Percentiles rank a stretch among this genome's conserved stretches.
Evolutionary conservation across 805 yeast genomes (phyloP).

Genomic region (Kurtzmaniella fragi): DNA sequence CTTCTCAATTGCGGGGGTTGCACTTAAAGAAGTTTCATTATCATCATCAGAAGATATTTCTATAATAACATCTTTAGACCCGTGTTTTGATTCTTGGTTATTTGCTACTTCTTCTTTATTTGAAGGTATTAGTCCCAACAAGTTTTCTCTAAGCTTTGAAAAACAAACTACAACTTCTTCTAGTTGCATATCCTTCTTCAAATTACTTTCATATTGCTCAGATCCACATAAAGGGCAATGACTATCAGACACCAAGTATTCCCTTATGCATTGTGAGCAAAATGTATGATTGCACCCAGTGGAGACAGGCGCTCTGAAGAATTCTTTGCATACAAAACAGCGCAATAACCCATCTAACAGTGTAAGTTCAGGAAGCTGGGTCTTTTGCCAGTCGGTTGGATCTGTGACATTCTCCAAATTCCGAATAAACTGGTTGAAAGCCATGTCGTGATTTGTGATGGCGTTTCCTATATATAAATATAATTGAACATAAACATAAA

Average conservation of each 20-base stretch:
- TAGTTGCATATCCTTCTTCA: slow-evolving; percentile 62
- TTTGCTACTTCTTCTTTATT: too few species aligned
- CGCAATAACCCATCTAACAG: slow-evolving; percentile 67
- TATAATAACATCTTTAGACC: slow-evolving; percentile 8
- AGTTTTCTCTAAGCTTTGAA: slow-evolving; percentile 32
- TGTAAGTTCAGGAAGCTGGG: slow-evolving; percentile 50
- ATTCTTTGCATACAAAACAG: slow-evolving; percentile 87
- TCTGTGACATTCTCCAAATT: slow-evolving; percentile 43
- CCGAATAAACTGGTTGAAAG: slow-evolving; percentile 9
- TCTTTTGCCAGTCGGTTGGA: slow-evolving; percentile 63
- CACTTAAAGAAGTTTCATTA: slow-evolving; percentile 3
- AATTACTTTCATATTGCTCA: slow-evolving; percentile 63
- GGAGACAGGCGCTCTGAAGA: slow-evolving; percentile 70
- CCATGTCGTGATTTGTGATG: background rate
- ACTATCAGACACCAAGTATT: slow-evolving; percentile 53
- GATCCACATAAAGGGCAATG: slow-evolving; percentile 77
- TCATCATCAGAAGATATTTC: slow-evolving; percentile 16
- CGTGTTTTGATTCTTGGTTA: too few species aligned
- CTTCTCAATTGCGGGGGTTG: slow-evolving; percentile 12
- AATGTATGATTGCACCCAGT: slow-evolving; percentile 87
- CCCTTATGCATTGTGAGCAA: slow-evolving; percentile 81
- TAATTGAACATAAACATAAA: background rate
- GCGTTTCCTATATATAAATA: background rate
- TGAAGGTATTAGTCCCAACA: slow-evolving; percentile 20
- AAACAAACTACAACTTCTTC: slow-evolving; percentile 65